Evolutionary conservation across 768 basidiomycete genomes (phyloP).

Genomic region (Calocera cornea): DNA sequence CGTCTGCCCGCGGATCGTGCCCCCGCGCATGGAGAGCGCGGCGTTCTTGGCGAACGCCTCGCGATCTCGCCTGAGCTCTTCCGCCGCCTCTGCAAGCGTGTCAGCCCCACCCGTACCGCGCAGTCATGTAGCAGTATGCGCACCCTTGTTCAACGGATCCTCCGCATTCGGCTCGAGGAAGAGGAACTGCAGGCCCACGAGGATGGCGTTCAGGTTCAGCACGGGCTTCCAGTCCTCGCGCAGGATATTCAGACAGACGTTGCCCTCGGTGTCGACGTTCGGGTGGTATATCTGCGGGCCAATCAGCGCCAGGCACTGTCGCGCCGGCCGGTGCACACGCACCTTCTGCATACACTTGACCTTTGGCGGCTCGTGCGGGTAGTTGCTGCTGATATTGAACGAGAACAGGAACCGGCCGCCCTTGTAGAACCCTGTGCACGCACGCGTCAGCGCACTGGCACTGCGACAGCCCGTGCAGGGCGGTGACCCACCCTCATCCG

Average conservation of each 20-base stretch:
- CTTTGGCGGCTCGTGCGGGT: conserved; percentile 98
- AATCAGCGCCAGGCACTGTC: background rate
- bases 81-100: conserved; percentile 69
- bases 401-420: conserved; percentile 88
- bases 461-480: too few relatives aligned
- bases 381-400: conserved; percentile 92
- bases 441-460: background rate
- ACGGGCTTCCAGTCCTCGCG: conserved; percentile 99
- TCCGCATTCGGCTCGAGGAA: conserved; percentile 98
- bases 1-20: conserved; percentile 56
- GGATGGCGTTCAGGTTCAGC: conserved; percentile 90
- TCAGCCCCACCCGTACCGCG: conserved; percentile 16
- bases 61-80: conserved; percentile 81
- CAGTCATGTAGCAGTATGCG: conserved; percentile 17
- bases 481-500: conserved; percentile 71
- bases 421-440: conserved; percentile 85
- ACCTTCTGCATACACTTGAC: conserved; percentile 95
- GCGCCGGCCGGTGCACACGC: conserved; percentile 17
- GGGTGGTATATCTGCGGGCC: conserved; percentile 84
- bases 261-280: conserved; percentile 94
- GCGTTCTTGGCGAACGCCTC: conserved; percentile 77
- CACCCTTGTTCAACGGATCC: conserved; percentile 96
- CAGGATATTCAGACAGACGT: conserved; percentile 95
- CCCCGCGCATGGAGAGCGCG: conserved; percentile 74
- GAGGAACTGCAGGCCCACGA: conserved; percentile 95